Evolutionary conservation across 2,329 filamentous ascomycete species (phyloP).

Genomic region (Fusarium bulbicola): DNA sequence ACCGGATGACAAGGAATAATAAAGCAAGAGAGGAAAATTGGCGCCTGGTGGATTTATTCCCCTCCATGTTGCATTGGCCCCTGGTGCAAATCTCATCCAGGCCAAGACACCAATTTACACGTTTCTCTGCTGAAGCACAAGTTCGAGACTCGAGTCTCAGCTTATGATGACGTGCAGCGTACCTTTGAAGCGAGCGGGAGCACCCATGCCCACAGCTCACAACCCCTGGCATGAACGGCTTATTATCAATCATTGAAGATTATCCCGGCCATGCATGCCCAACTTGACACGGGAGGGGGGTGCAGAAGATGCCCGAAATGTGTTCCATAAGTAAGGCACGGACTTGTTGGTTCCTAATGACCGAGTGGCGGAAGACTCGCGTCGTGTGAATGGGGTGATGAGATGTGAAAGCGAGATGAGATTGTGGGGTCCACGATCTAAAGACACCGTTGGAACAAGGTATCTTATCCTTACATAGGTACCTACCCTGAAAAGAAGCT

Average conservation of each 20-base stretch:
- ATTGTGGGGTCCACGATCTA: constrained; percentile 28
- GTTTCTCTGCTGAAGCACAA: background rate
- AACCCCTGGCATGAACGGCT: constrained; percentile 25
- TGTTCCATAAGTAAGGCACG: constrained; percentile 1
- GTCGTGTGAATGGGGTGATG: constrained; percentile 18
- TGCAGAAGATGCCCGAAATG: constrained; percentile 10
- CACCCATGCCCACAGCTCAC: constrained; percentile 30
- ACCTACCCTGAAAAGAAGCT: constrained; percentile 6
- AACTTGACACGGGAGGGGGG: constrained; percentile 14
- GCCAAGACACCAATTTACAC: constrained; percentile 9
- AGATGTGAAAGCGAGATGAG: constrained; percentile 28
- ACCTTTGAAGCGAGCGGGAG: constrained; percentile 27
- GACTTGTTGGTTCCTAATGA: background rate
- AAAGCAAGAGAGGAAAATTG: background rate
- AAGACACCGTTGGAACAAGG: constrained; percentile 8
- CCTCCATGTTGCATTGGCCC: constrained; percentile 7
- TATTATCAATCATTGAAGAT: background rate
- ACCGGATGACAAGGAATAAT: background rate
- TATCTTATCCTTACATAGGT: background rate
- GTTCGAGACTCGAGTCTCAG: constrained; percentile 37
- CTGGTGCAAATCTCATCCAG: background rate
- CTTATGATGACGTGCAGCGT: constrained; percentile 41
- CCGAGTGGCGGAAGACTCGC: constrained; percentile 1
- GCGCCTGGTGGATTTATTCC: constrained; percentile 5
- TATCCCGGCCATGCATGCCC: background rate